Conservation (phyloP, 1,139 yeast genomes). For the Kurtzmaniella natalensis region DNA sequence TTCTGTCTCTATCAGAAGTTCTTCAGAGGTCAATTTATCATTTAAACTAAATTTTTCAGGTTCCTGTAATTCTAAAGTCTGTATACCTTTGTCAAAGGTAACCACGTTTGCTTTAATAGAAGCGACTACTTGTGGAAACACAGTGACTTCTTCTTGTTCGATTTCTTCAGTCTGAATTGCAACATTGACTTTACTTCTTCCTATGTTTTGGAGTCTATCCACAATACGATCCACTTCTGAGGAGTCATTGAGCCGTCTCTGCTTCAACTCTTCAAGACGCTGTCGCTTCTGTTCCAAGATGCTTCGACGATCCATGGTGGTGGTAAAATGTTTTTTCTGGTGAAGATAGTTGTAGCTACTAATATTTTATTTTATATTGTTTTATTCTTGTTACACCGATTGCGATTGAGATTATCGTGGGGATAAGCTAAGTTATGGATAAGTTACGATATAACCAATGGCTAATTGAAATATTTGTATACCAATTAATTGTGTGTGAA, state of each 20-base stretch:
- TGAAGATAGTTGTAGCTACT: too few species aligned
- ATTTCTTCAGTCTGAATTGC: slow-evolving; percentile 29
- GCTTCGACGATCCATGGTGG: slow-evolving; percentile 36
- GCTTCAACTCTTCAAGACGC: slow-evolving; percentile 37
- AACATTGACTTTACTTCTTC: slow-evolving; percentile 16
- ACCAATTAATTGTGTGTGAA: too few species aligned
- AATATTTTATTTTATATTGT: too few species aligned
- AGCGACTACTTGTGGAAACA: background rate
- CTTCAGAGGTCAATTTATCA: too few species aligned
- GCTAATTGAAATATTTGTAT: too few species aligned
- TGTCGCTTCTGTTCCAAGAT: slow-evolving; percentile 40
- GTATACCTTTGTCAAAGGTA: slow-evolving; percentile 30
- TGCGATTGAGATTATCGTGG: too few species aligned
- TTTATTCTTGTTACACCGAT: too few species aligned
- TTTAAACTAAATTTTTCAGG: too few species aligned
- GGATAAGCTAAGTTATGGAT: too few species aligned
- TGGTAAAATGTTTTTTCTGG: too few species aligned
- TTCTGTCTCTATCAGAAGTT: too few species aligned
- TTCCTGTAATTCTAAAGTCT: slow-evolving; percentile 13
- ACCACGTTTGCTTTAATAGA: slow-evolving; percentile 17
- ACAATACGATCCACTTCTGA: slow-evolving; percentile 18
- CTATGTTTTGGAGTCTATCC: slow-evolving; percentile 13
- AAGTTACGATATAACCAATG: too few species aligned
- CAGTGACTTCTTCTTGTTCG: background rate
- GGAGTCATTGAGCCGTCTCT: slow-evolving; percentile 20